Evolutionary conservation across 1,284 basidiomycete genomes (phyloP), one percentile per base, ranked within the genome.

Genomic region (Stereum hirsutum): DNA sequence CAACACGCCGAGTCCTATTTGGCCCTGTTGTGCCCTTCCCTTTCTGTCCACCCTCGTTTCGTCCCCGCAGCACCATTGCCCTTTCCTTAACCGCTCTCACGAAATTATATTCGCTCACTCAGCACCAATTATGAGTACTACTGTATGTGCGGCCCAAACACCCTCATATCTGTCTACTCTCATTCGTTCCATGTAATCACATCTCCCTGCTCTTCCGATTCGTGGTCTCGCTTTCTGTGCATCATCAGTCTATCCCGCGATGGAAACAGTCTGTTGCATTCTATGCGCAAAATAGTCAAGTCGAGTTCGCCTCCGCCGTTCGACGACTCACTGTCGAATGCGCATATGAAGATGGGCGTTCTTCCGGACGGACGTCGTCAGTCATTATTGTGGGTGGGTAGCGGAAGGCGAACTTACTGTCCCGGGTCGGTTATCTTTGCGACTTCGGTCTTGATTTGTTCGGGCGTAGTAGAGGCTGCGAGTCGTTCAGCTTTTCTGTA

Each of bases 111-210:
- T n/a, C n/a, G n/a, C n/a, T n/a, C n/a, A n/a, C n/a, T n/a, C n/a
- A n/a, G n/a, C n/a, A n/a, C n/a, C n/a, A n/a, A n/a, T n/a, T n/a
- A n/a, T n/a, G n/a, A n/a, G n/a, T n/a, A n/a, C n/a, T n/a, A n/a
- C n/a, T n/a, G n/a, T n/a, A n/a, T n/a, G n/a, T n/a, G n/a, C n/a
- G n/a, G n/a, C n/a, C n/a, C n/a, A n/a, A n/a, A n/a, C n/a, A n/a
- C n/a, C n/a, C n/a, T n/a, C n/a, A n/a, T n/a, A n/a, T n/a, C n/a
- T n/a, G 28, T 12, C 28, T 30, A 3, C 28, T 31, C 11, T 11
- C 48, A 69, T 48, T 72, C 66, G 49, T 88, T 86, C 87, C 87
- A 89, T n/a, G 78, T 88, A 47, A 89, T 72, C 30, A 88, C 75
- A 34, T 70, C 60, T 7, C 60, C 58, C 2, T 70, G 66, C 31